phyloP scores from a whole-genome alignment of 2,329 filamentous ascomycete species.

The Pseudopithomyces maydicus region DNA sequence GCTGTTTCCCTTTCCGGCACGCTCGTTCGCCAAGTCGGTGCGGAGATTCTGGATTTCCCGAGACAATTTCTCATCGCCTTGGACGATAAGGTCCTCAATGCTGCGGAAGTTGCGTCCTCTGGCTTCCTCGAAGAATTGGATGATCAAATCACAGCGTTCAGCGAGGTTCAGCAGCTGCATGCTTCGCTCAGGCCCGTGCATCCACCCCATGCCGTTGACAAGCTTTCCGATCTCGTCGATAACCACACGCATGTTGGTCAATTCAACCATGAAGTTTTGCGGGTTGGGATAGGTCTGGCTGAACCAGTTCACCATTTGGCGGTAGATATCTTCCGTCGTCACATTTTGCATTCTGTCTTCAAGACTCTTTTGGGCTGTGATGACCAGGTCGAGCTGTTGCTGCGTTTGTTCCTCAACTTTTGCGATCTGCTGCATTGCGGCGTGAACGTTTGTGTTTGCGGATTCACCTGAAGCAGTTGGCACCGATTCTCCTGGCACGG shows the following conservation, averaged over 20 bases:
- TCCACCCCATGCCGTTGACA: not conserved
- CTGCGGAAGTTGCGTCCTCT: not conserved
- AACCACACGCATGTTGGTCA: not conserved
- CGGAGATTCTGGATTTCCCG: not conserved
- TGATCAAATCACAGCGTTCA: not conserved
- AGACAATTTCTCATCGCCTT: not conserved
- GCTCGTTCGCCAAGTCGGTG: not conserved
- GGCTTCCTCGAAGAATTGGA: not conserved
- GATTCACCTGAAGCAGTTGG: not conserved
- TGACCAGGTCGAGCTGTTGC: not conserved
- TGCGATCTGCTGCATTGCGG: not conserved
- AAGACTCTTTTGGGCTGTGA: not conserved
- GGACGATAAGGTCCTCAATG: not conserved
- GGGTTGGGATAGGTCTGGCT: conserved; percentile 16
- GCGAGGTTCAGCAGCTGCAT: not conserved
- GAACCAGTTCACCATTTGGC: conserved; percentile 20
- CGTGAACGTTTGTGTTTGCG: not conserved
- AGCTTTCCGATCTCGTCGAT: not conserved
- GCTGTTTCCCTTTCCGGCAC: not conserved
- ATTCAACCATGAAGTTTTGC: not conserved
- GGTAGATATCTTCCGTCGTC: conserved; percentile 13
- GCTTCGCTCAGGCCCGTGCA: not conserved
- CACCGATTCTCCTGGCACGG: too few relatives aligned
- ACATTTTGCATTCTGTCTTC: conserved; percentile 20
- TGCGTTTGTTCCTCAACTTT: not conserved